Base-by-base conservation (phyloP, 805 yeast genomes). In the Zygosaccharomyces siamensis region DNA sequence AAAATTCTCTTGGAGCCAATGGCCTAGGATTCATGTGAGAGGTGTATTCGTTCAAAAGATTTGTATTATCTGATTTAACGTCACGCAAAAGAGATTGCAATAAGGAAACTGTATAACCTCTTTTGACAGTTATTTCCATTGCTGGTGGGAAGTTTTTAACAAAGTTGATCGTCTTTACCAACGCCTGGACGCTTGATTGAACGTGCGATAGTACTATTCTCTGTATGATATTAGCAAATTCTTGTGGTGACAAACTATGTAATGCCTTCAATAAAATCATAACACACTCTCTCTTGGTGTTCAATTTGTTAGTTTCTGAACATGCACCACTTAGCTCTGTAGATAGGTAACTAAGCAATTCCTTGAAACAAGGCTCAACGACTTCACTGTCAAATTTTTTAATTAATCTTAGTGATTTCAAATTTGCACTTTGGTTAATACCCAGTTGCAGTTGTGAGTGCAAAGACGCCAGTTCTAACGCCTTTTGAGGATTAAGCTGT, bases 81-180 rank as follows among this genome's bases (percentile, higher is more conserved):
- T 54, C 48, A 14, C 48, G 48, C 20, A 65, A 47, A 24, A 59
- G 46, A 6, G 24, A 41, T 39, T 64, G 63, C 24, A 65, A 39
- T 10, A 26, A 31, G 12, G 32, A 32, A 2, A 65, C 43, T 10
- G 37, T 39, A 10, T 49, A 37, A 3, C 61, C 54, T 23, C 57
- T 57, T 12, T 46, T 45, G 2, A 50, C 47, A 8, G 50, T 55
- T n/a, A 56, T 59, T 21, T 60, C 56, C 40, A 64, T 51, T n/a
- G 56, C 54, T 4, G 32, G 27, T 2, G 61, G 55, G 39, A 66
- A 58, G 39, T 46, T 55, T 41, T 52, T 61, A n/a, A 64, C 58
- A 7, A 67, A 62, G 36, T 63, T 64, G 7, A 66, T 55, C 7
- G 67, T 61, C 39, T 53, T 66, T 8, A 51, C 33, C 16, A 66